Evolutionary conservation across 345 rosid species (phyloP), one percentile per base, ranked within the genome.

Genomic region (Boechera stricta): DNA sequence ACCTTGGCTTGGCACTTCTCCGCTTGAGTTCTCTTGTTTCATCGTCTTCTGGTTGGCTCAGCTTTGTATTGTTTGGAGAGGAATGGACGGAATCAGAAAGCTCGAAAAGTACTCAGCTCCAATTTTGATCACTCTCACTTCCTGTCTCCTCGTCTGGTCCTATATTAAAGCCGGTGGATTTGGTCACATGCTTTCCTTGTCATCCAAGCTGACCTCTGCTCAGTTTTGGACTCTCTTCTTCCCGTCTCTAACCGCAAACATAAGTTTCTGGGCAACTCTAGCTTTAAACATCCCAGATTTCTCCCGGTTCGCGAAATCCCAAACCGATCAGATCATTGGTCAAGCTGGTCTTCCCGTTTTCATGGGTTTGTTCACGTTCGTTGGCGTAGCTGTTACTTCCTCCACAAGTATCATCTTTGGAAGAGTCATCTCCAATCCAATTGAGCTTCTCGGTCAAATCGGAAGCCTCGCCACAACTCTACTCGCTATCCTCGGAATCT

Each of bases 241-340:
- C 70, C 98, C 97, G 8, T 92, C 98, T 2, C 81, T 94, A 18
- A 92, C 98, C 2, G 98, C 98, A 10, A 94, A 94, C 79, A 90
- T 92, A 62, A 94, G 97, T 66, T 94, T 94, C 47, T 94, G 98
- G 98, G 93, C 92, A 5, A 89, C 97, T 38, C 72, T 94, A 18
- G 97, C 97, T 12, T 88, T 94, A 24, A 94, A 94, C 88, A 90
- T 94, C 6, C 97, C 97, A 1, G 98, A 94, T 81, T 94, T 92
- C 53, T 92, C 98, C 0, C 71, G 98, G 72, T 92, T 82, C 48
- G 91, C 97, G 8, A 88, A 80, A 73, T 81, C 86, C 24, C 98
- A 92, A 67, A 85, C 75, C 10, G 93, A 92, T 73, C 98, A 94
- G 66, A 80, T 92, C 57, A 65, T 90, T 24, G 97, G 97, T 55